A percentile compares a stretch with the other conserved stretches of the same genome.
Conservation (phyloP, 495 filamentous ascomycete genomes). For the Penicillium daleae region DNA sequence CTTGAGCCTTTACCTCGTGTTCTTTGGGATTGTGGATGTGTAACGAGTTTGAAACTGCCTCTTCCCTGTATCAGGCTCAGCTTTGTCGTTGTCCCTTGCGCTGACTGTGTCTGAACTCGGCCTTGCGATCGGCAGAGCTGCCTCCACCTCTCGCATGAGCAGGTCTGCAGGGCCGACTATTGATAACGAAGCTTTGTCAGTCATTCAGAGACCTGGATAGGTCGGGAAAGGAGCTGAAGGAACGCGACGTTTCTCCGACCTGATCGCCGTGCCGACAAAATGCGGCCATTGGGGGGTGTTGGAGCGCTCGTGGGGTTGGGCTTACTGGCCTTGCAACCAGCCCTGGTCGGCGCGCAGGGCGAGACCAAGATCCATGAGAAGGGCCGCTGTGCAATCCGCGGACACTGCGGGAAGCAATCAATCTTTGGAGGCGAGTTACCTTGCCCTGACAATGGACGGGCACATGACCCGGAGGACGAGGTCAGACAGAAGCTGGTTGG, state of each 20-base stretch:
- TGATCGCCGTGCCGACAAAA: conserved; percentile 18
- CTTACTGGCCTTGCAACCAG: conserved; percentile 33
- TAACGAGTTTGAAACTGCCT: background rate
- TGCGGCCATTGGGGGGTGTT: conserved; percentile 42
- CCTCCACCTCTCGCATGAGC: conserved; percentile 5
- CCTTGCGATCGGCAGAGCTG: conserved; percentile 1
- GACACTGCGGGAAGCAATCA: conserved; percentile 85
- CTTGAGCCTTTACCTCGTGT: background rate
- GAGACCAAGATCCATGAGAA: conserved; percentile 75
- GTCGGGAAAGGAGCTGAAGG: background rate
- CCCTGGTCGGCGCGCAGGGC: conserved; percentile 38
- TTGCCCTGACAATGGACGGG: conserved; percentile 89
- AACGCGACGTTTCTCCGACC: background rate
- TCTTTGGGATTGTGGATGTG: background rate
- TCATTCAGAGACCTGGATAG: background rate
- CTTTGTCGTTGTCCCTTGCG: background rate
- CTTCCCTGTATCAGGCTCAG: background rate
- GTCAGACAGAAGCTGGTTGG: conserved; percentile 76
- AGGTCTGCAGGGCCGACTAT: conserved; percentile 9
- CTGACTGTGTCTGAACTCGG: background rate
- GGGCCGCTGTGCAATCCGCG: conserved; percentile 88
- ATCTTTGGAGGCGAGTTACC: conserved; percentile 87
- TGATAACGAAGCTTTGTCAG: conserved; percentile 6
- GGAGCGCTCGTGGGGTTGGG: conserved; percentile 36
- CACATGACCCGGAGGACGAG: conserved; percentile 68